Conservation (phyloP, 352 stramenopile genomes). For the Phytopythium vexans region DNA sequence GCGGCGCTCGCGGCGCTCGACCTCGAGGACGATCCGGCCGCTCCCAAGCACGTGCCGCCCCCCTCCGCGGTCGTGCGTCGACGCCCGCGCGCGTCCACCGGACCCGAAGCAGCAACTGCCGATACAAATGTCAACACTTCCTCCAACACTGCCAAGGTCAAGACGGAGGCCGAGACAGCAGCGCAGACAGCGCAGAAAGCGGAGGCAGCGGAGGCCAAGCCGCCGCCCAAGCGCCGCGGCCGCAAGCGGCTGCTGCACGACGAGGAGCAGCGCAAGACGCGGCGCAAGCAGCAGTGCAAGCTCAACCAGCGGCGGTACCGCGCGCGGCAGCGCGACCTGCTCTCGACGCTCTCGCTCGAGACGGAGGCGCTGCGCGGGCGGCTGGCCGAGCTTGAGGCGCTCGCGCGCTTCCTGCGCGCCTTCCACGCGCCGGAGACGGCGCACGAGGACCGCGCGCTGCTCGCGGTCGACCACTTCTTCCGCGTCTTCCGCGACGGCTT, state of each 20-base stretch:
- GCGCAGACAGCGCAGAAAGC: not conserved
- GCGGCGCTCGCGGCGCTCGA: not conserved
- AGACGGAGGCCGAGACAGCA: not conserved
- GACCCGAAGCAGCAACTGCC: too few relatives aligned
- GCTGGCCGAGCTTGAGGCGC: constrained; percentile 42
- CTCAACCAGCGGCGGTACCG: constrained; percentile 71
- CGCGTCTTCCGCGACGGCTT: constrained; percentile 52
- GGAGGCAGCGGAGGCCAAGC: constrained; percentile 1
- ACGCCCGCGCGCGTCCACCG: too few relatives aligned
- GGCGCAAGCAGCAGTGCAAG: constrained; percentile 72
- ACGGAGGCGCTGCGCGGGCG: constrained; percentile 43
- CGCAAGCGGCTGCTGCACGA: constrained; percentile 55
- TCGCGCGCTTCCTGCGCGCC: constrained; percentile 42
- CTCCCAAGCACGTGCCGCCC: not conserved
- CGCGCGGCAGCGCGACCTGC: constrained; percentile 57
- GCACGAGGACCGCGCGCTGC: constrained; percentile 16
- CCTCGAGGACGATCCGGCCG: not conserved
- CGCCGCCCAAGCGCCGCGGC: constrained; percentile 28
- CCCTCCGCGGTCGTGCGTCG: not conserved
- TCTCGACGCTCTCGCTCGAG: constrained; percentile 57
- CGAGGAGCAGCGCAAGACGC: constrained; percentile 52
- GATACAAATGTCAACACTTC: too few relatives aligned
- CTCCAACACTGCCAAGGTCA: not conserved
- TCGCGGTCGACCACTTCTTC: constrained; percentile 54
- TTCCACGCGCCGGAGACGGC: constrained; percentile 13